These are phyloP conservation scores for Stagonosporopsis cucurbitacearum DNA, from an alignment of 2,329 filamentous ascomycete genomes.

Conservation along the genomic window DNA sequence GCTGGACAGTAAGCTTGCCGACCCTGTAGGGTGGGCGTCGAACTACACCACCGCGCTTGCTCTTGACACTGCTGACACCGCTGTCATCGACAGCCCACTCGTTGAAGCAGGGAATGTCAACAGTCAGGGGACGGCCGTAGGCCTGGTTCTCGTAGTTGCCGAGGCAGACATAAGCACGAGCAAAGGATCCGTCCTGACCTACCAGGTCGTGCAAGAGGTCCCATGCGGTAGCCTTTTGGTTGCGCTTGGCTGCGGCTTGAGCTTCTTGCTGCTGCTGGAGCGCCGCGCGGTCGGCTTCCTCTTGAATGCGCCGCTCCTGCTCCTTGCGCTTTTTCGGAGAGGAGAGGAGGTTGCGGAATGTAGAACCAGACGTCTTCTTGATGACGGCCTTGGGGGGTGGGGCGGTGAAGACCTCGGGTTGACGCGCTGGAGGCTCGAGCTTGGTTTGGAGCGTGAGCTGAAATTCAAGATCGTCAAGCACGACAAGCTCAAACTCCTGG, in stretches of 20 bases:
- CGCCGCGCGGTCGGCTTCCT: conserved; percentile 78
- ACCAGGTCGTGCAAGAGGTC: conserved; percentile 86
- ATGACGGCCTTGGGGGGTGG: conserved; percentile 69
- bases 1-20: conserved; percentile 90
- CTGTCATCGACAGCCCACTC: conserved; percentile 94
- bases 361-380: conserved; percentile 73
- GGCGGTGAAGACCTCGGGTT: conserved; percentile 35
- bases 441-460: conserved; percentile 97
- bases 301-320: conserved; percentile 80
- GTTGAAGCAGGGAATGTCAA: conserved; percentile 95
- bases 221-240: conserved; percentile 74
- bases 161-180: conserved; percentile 88
- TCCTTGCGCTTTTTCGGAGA: conserved; percentile 98
- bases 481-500: conserved; percentile 97
- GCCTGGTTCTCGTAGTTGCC: conserved; percentile 90
- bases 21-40: conserved; percentile 92
- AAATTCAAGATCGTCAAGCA: conserved; percentile 97
- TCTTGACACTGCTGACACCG: conserved; percentile 85
- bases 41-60: conserved; percentile 80
- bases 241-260: conserved; percentile 59
- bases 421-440: conserved; percentile 73
- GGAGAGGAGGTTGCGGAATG: conserved; percentile 83
- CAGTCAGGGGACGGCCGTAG: conserved; percentile 85
- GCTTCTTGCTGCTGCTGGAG: conserved; percentile 51
- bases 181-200: conserved; percentile 92